phyloP scores from a whole-genome alignment of 2,329 filamentous ascomycete species.

The Chrysoporthe deuterocubensis region DNA sequence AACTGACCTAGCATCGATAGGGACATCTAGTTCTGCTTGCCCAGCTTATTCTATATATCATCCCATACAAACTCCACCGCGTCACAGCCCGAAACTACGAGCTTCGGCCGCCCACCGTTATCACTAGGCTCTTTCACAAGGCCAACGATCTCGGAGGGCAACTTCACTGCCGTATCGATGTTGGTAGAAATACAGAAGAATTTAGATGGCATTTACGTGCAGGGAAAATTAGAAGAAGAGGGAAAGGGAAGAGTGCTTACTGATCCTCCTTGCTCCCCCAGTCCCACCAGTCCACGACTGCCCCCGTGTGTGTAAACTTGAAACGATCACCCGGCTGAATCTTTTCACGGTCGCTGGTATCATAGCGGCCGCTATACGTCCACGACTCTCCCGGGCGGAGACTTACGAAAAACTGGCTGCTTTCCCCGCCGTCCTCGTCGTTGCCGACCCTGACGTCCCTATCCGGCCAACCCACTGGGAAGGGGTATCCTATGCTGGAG shows the following conservation, averaged over 20 bases:
- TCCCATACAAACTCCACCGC: not conserved
- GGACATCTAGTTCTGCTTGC: not conserved
- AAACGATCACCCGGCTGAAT: not conserved
- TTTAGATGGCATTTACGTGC: not conserved
- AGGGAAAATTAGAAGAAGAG: not conserved
- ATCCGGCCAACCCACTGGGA: not conserved
- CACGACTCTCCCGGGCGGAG: not conserved
- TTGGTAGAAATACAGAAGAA: not conserved
- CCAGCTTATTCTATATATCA: not conserved
- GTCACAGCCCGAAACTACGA: not conserved
- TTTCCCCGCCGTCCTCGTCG: no score
- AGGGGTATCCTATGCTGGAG: not conserved
- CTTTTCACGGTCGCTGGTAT: not conserved
- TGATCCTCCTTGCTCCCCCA: not conserved
- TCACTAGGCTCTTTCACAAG: not conserved
- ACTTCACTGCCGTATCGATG: not conserved
- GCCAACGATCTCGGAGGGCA: not conserved
- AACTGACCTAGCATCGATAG: no score
- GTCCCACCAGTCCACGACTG: not conserved
- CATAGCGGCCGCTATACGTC: not conserved
- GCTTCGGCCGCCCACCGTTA: not conserved
- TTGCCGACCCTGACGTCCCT: not conserved
- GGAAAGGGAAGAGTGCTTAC: not conserved
- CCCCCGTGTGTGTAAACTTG: not conserved
- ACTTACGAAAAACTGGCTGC: not conserved